Percentiles rank a stretch among this genome's conserved stretches.
Conservation (phyloP, 2,329 filamentous ascomycete genomes). For the Fonsecaea monophora region DNA sequence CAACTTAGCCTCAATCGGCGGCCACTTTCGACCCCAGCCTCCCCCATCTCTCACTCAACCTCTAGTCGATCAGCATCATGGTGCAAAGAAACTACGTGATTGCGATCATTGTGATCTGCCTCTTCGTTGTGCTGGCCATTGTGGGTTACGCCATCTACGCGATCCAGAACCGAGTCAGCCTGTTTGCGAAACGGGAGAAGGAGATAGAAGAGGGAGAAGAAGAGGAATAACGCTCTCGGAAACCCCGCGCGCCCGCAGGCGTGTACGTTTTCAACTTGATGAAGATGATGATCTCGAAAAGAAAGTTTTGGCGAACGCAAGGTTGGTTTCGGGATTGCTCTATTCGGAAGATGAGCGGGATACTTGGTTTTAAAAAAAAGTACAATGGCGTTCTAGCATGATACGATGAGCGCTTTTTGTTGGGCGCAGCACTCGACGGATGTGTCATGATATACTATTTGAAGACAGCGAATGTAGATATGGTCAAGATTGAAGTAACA, state of each 20-base stretch:
- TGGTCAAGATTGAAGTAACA: neutral
- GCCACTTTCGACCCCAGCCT: conserved; percentile 21
- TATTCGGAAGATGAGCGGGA: conserved; percentile 31
- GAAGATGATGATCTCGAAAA: conserved; percentile 18
- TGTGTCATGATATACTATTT: neutral
- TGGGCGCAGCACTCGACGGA: neutral
- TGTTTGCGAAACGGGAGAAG: conserved; percentile 41
- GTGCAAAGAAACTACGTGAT: conserved; percentile 56
- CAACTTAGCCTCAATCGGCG: neutral
- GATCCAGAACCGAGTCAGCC: conserved; percentile 44
- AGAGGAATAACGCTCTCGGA: conserved; percentile 36
- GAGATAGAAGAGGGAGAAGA: conserved; percentile 42
- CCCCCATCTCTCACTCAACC: neutral
- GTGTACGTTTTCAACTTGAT: conserved; percentile 32
- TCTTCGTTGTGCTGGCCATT: conserved; percentile 55
- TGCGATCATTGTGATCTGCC: conserved; percentile 58
- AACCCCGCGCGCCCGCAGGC: conserved; percentile 2
- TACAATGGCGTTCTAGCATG: conserved; percentile 9
- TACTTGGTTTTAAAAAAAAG: conserved; percentile 34
- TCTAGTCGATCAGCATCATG: conserved; percentile 41
- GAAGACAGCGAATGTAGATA: neutral
- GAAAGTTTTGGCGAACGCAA: conserved; percentile 11
- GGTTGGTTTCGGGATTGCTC: conserved; percentile 28
- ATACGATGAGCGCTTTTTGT: neutral
- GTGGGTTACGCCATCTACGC: conserved; percentile 49